Conservation (phyloP, 306 rosid genomes). For the Aeschynomene evenia region DNA sequence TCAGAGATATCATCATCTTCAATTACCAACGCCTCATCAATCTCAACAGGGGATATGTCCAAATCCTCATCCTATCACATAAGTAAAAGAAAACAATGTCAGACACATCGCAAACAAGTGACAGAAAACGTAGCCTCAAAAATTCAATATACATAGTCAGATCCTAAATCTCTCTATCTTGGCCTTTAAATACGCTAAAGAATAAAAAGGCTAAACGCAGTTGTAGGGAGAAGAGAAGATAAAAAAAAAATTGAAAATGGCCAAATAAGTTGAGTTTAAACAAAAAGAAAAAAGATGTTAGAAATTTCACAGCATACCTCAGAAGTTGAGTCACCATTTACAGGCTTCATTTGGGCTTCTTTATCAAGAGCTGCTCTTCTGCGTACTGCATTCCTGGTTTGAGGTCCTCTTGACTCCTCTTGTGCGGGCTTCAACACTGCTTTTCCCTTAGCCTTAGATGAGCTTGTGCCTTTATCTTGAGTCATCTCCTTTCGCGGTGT, state of each 20-base stretch:
- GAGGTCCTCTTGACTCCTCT: constrained; percentile 86
- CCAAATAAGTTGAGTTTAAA: neutral
- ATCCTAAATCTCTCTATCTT: neutral
- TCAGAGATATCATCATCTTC: constrained; percentile 98
- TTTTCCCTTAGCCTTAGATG: constrained; percentile 95
- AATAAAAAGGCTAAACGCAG: neutral
- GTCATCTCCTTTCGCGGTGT: constrained; percentile 55
- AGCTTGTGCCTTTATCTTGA: constrained; percentile 75
- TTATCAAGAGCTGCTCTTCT: constrained; percentile 82
- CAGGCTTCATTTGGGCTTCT: constrained; percentile 75
- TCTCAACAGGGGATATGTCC: constrained; percentile 85
- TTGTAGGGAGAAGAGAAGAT: neutral
- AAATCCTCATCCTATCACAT: constrained; percentile 77
- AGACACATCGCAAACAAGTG: neutral
- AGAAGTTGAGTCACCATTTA: constrained; percentile 85
- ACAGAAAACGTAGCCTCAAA: neutral
- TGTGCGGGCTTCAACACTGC: constrained; percentile 85
- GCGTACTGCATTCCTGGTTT: constrained; percentile 91
- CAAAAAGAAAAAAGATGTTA: neutral
- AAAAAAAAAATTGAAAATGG: constrained; percentile 1
- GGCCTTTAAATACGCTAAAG: neutral
- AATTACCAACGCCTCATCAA: constrained; percentile 91
- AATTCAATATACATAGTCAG: neutral
- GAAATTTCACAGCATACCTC: constrained; percentile 61
- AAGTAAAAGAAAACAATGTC: constrained; percentile 10